Percentiles rank a stretch among this genome's conserved stretches.
Evolutionary conservation across 2,329 filamentous ascomycete genomes (phyloP).

Genomic region (Colletotrichum costaricense): DNA sequence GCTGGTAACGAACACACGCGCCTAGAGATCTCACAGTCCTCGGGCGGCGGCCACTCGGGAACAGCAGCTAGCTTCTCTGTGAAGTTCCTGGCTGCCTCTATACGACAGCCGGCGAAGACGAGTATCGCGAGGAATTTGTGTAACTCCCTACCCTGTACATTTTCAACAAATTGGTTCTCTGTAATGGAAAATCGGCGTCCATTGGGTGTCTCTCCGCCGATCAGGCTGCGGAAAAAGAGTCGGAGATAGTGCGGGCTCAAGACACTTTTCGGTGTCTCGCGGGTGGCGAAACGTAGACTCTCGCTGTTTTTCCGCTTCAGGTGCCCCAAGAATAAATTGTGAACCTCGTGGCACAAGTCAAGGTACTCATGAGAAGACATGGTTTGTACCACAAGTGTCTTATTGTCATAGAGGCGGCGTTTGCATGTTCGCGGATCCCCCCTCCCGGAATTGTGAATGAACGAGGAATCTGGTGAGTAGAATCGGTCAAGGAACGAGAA

Average conservation of each 20-base stretch:
- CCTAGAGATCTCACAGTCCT: neutral
- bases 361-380: neutral
- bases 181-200: neutral
- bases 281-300: neutral
- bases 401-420: neutral
- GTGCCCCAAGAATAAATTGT: neutral
- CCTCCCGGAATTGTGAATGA: neutral
- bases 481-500: neutral
- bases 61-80: neutral
- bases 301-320: neutral
- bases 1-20: neutral
- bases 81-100: neutral
- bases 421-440: neutral
- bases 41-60: neutral
- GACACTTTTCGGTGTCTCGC: neutral
- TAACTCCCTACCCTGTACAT: neutral
- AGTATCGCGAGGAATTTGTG: neutral
- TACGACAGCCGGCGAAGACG: neutral
- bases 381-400: neutral
- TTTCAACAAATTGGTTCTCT: neutral
- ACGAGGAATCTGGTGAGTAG: neutral
- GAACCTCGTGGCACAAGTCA: neutral
- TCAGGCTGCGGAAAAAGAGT: neutral
- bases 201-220: neutral
- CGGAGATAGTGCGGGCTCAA: neutral